phyloP scores from a whole-genome alignment of 2,329 filamentous ascomycete species.

The Penicillium sp. region DNA sequence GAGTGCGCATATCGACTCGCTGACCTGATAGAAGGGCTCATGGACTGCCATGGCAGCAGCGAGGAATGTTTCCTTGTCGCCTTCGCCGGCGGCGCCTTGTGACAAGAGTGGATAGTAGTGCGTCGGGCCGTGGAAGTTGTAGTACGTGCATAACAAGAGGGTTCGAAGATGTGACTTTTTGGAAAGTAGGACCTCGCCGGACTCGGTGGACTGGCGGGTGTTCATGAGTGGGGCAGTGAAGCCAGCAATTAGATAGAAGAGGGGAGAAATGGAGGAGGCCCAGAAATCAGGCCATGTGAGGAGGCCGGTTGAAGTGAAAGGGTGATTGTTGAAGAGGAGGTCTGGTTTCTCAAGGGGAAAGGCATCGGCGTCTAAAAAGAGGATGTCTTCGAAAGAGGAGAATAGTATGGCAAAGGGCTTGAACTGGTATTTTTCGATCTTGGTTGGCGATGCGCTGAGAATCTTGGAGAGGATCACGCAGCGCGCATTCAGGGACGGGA shows the following conservation, averaged over 20 bases:
- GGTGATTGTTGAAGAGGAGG: slow-evolving; percentile 42
- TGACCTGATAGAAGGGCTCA: slow-evolving; percentile 47
- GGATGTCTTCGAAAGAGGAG: slow-evolving; percentile 51
- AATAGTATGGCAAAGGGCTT: slow-evolving; percentile 53
- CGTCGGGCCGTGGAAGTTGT: slow-evolving; percentile 57
- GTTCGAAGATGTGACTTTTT: slow-evolving; percentile 51
- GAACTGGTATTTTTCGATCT: slow-evolving; percentile 49
- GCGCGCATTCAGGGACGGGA: slow-evolving; percentile 44
- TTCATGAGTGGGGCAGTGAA: slow-evolving; percentile 30
- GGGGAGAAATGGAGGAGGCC: slow-evolving; percentile 44
- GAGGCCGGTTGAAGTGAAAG: slow-evolving; percentile 45
- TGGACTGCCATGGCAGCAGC: slow-evolving; percentile 44
- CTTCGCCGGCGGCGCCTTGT: slow-evolving; percentile 45
- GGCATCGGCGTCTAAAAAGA: slow-evolving; percentile 53
- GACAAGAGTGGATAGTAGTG: slow-evolving; percentile 52
- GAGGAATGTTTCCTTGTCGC: slow-evolving; percentile 55
- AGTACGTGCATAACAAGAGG: slow-evolving; percentile 55
- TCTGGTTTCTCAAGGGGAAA: slow-evolving; percentile 48
- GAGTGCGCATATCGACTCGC: slow-evolving; percentile 37
- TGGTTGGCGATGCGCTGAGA: slow-evolving; percentile 31
- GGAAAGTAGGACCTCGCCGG: slow-evolving; percentile 52
- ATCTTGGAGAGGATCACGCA: slow-evolving; percentile 50
- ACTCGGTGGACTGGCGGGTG: slow-evolving; percentile 47
- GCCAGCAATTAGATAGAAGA: slow-evolving; percentile 49
- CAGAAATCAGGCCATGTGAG: slow-evolving; percentile 40